Evolutionary conservation across 352 stramenopile species (phyloP).

Genomic region (Pythium guiyangense): DNA sequence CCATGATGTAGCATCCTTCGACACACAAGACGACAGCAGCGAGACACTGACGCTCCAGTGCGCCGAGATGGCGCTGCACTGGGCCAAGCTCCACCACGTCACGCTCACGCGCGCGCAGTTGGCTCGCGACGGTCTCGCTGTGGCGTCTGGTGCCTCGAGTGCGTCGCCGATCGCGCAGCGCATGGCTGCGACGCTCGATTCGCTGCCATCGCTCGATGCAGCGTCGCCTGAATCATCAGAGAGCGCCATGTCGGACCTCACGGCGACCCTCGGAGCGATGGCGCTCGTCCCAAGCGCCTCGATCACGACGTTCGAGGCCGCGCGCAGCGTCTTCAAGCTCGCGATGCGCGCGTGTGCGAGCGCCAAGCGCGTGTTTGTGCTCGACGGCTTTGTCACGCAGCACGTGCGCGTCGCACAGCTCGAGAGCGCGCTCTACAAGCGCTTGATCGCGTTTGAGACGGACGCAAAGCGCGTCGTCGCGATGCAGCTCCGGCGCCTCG

Average conservation of each 20-base stretch:
- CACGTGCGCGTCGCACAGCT: conserved; percentile 55
- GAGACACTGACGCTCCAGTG: conserved; percentile 21
- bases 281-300: conserved; percentile 20
- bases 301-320: conserved; percentile 42
- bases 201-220: too few species aligned
- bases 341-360: conserved; percentile 36
- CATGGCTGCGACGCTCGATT: conserved; percentile 24
- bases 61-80: conserved; percentile 44
- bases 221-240: too few species aligned
- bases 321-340: conserved; percentile 62
- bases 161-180: conserved; percentile 6
- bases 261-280: neutral
- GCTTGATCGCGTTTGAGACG: conserved; percentile 45
- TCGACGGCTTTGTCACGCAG: conserved; percentile 69
- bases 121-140: conserved; percentile 17
- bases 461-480: conserved; percentile 54
- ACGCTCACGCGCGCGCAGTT: conserved; percentile 38
- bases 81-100: conserved; percentile 44
- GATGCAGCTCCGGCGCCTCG: conserved; percentile 56
- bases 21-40: conserved; percentile 5
- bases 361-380: conserved; percentile 36
- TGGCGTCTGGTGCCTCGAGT: neutral
- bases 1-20: neutral
- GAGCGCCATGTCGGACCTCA: neutral
- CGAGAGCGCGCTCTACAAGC: conserved; percentile 53